Evolutionary conservation across 257 asterid genomes (phyloP).

Genomic region (Solanum appendiculatum): DNA sequence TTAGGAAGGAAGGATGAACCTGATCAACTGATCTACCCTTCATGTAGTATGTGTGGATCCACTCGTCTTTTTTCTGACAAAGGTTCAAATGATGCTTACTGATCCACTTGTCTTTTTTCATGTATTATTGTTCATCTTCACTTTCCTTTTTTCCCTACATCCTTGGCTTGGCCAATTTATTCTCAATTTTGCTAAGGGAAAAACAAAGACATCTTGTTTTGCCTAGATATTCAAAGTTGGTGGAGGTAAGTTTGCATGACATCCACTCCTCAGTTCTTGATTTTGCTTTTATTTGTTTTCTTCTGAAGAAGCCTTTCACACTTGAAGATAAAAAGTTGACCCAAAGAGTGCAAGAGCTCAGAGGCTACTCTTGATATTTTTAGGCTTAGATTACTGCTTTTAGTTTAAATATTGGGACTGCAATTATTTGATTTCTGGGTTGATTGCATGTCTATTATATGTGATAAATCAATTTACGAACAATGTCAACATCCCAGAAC

Average conservation of each 20-base stretch:
- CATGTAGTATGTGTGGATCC: not conserved
- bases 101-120: not conserved
- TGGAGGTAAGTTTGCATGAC: not conserved
- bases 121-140: not conserved
- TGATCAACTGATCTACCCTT: not conserved
- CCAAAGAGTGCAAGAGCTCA: not conserved
- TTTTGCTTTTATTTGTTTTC: not conserved
- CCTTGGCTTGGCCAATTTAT: not conserved
- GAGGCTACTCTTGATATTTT: not conserved
- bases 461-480: not conserved
- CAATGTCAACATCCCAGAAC: not conserved
- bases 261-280: not conserved
- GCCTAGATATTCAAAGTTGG: not conserved
- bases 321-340: not conserved
- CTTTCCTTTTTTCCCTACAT: not conserved
- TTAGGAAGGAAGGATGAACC: not conserved
- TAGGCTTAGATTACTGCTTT: not conserved
- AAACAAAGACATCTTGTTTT: not conserved
- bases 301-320: not conserved
- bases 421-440: not conserved
- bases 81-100: not conserved
- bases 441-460: not conserved
- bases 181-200: not conserved
- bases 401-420: not conserved
- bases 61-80: not conserved